A percentile compares a stretch with the other conserved stretches of the same genome.
Conservation (phyloP, 495 filamentous ascomycete species). For the Aspergillus funiculosus region DNA sequence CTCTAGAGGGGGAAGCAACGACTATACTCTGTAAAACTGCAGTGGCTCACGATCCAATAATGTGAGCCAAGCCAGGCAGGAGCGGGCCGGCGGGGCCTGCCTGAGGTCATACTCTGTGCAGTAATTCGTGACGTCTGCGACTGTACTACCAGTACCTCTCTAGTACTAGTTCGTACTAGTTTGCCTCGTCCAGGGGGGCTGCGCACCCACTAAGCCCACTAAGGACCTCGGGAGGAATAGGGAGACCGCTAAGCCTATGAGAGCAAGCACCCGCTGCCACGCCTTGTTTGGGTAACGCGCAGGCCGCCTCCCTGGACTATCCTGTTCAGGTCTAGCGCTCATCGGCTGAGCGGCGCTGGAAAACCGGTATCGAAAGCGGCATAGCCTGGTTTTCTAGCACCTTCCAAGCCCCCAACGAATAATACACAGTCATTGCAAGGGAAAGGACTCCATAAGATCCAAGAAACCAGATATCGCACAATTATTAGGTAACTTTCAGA, state of each 20-base stretch:
- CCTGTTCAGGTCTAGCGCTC: conserved; percentile 6
- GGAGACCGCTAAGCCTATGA: conserved; percentile 11
- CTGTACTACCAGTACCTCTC: conserved; percentile 2
- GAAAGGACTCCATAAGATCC: too few relatives aligned
- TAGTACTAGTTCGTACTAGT: too few relatives aligned
- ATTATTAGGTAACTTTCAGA: too few relatives aligned
- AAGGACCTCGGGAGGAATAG: too few relatives aligned
- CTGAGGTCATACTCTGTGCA: conserved; percentile 27
- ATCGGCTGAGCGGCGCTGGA: conserved; percentile 6
- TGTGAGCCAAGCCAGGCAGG: conserved; percentile 5
- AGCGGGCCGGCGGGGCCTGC: conserved; percentile 13
- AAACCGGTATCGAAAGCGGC: too few relatives aligned
- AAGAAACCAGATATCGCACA: too few relatives aligned
- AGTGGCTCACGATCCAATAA: background rate
- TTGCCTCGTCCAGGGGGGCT: too few relatives aligned
- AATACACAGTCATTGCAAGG: too few relatives aligned
- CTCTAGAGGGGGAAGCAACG: conserved; percentile 7
- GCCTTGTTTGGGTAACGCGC: conserved; percentile 12
- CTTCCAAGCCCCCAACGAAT: too few relatives aligned
- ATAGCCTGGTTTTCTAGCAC: too few relatives aligned
- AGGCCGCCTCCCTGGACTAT: conserved; percentile 7
- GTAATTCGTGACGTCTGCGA: conserved; percentile 21
- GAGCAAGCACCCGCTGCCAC: conserved; percentile 9
- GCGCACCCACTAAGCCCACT: conserved; percentile 3
- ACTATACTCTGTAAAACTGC: background rate